phyloP scores from a whole-genome alignment of 2,329 filamentous ascomycete genomes.

The Aspergillus transmontanensis region DNA sequence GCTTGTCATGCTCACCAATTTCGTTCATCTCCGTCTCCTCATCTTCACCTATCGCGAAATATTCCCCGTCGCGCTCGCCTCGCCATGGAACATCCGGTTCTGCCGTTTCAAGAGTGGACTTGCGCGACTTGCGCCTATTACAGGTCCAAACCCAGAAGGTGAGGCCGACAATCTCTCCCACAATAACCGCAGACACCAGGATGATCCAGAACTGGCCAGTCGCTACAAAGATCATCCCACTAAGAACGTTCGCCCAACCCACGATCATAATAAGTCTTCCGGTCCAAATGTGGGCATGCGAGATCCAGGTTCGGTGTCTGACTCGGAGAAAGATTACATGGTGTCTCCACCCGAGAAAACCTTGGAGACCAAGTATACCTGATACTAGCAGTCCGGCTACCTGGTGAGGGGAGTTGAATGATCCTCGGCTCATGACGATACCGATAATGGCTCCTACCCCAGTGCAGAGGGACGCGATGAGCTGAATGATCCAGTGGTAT shows the following conservation, averaged over 20 bases:
- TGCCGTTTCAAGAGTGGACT: not conserved
- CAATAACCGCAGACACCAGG: not conserved
- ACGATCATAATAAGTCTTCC: conserved; percentile 10
- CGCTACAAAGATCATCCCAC: conserved; percentile 7
- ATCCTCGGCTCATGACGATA: conserved; percentile 2
- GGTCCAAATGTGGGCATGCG: conserved; percentile 13
- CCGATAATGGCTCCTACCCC: conserved; percentile 5
- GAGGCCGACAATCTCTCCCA: not conserved
- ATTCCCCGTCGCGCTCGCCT: not conserved
- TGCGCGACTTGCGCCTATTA: not conserved
- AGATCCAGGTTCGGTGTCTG: conserved; percentile 12
- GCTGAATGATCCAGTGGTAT: conserved; percentile 14
- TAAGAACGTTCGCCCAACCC: conserved; percentile 14
- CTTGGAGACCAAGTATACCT: conserved; percentile 1
- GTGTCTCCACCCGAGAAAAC: conserved; percentile 12
- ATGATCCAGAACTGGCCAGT: conserved; percentile 1
- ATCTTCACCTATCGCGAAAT: conserved; percentile 1
- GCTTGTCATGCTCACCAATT: not conserved
- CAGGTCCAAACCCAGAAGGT: conserved; percentile 8
- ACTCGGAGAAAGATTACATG: conserved; percentile 13
- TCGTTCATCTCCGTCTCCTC: conserved; percentile 4
- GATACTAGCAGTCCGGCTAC: conserved; percentile 9
- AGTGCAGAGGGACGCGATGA: conserved; percentile 3
- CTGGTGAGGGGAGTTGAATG: conserved; percentile 6
- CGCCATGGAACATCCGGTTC: not conserved